phyloP scores from a whole-genome alignment of 2,329 filamentous ascomycete species.

The Plectosphaerella sp. region DNA sequence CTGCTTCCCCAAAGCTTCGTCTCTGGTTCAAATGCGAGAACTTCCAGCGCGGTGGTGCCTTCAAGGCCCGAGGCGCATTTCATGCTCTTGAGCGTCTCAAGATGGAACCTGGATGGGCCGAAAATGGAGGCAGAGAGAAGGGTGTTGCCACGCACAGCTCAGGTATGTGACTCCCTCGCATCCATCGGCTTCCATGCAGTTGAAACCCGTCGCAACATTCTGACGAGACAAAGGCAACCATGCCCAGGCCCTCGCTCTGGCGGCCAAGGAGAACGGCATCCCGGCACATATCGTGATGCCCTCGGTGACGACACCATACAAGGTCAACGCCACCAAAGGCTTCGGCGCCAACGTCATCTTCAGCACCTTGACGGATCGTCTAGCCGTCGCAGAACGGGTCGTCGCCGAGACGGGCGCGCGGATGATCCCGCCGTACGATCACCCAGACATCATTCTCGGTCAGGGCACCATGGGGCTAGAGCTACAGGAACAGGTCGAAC shows the following conservation, averaged over 20 bases:
- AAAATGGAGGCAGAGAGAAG: conserved; percentile 51
- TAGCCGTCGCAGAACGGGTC: conserved; percentile 68
- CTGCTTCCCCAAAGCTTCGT: conserved; percentile 61
- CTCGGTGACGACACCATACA: conserved; percentile 73
- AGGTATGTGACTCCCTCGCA: conserved; percentile 43
- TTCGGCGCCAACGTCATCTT: conserved; percentile 79
- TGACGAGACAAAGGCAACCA: conserved; percentile 67
- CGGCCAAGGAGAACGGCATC: conserved; percentile 68
- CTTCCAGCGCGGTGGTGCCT: conserved; percentile 82
- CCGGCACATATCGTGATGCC: conserved; percentile 93
- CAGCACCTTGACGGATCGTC: conserved; percentile 75
- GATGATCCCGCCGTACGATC: conserved; percentile 86
- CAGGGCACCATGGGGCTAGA: conserved; percentile 90
- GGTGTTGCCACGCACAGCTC: conserved; percentile 90
- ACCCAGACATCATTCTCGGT: conserved; percentile 85
- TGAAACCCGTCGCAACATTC: neutral
- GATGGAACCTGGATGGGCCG: conserved; percentile 55
- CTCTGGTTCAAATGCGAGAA: conserved; percentile 98
- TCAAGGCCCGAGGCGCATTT: conserved; percentile 89
- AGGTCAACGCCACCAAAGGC: conserved; percentile 75
- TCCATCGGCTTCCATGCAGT: neutral
- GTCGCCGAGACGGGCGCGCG: conserved; percentile 68
- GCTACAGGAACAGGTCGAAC: conserved; percentile 66
- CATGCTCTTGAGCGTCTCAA: conserved; percentile 73
- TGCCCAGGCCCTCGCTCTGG: conserved; percentile 85